A percentile compares a stretch with the other conserved stretches of the same genome.
These are phyloP conservation scores for Mycena metata DNA, from an alignment of 768 basidiomycete genomes.

Conservation along the genomic window DNA sequence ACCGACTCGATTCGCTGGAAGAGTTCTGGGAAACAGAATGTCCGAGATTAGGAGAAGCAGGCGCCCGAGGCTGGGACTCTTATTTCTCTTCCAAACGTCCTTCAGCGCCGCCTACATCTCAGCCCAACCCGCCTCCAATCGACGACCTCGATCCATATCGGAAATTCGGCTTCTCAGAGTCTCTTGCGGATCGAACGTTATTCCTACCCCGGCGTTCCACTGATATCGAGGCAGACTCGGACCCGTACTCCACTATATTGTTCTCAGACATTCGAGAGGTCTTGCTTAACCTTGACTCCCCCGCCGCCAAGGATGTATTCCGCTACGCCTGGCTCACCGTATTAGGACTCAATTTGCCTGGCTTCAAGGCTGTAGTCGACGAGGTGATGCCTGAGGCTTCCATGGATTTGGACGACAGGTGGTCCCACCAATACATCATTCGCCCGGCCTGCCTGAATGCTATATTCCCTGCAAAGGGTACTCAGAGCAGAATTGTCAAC, in stretches of 20 bases:
- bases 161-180: conserved; percentile 75
- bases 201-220: conserved; percentile 68
- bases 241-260: conserved; percentile 81
- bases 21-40: conserved; percentile 89
- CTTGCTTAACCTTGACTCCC: conserved; percentile 62
- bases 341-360: conserved; percentile 80
- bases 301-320: conserved; percentile 65
- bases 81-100: conserved; percentile 64
- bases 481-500: conserved; percentile 54
- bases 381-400: conserved; percentile 34
- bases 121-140: conserved; percentile 24
- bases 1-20: conserved; percentile 72
- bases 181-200: conserved; percentile 57
- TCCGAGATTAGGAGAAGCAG: conserved; percentile 79
- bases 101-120: conserved; percentile 26
- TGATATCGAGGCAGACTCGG: conserved; percentile 62
- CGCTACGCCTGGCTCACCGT: conserved; percentile 79
- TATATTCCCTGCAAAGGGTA: conserved; percentile 63
- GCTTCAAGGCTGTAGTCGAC: conserved; percentile 58
- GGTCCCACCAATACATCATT: conserved; percentile 66
- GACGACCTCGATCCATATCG: conserved; percentile 71
- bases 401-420: conserved; percentile 76
- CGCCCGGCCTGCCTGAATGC: conserved; percentile 59
- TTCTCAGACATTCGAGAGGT: conserved; percentile 79
- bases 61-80: conserved; percentile 75